Evolutionary conservation across 2,329 filamentous ascomycete species (phyloP).

Genomic region (Biscogniauxia mediterranea): DNA sequence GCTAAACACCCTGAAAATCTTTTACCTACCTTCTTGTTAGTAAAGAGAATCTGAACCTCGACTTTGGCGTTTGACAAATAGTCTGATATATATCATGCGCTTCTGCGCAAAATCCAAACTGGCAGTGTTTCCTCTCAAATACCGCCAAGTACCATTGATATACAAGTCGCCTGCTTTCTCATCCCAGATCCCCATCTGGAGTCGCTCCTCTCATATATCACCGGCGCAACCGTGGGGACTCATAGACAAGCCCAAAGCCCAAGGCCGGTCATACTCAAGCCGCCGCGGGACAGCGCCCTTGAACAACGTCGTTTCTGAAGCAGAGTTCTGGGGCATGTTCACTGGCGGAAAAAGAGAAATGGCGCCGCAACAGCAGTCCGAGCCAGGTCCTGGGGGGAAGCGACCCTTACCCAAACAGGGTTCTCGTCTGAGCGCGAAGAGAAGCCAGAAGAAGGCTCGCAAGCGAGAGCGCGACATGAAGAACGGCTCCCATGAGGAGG

Average conservation of each 20-base stretch:
- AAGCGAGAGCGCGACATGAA: constrained; percentile 60
- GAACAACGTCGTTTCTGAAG: too few relatives aligned
- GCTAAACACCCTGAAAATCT: background rate
- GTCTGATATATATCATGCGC: background rate
- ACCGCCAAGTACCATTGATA: background rate
- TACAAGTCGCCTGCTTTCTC: background rate
- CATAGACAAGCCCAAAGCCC: background rate
- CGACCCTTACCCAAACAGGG: constrained; percentile 10
- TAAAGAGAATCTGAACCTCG: background rate
- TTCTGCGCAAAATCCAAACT: background rate
- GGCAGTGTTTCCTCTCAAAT: background rate
- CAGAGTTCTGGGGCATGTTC: too few relatives aligned
- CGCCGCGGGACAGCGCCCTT: background rate
- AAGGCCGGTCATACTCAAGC: background rate
- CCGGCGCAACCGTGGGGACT: too few relatives aligned
- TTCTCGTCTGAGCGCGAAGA: constrained; percentile 8
- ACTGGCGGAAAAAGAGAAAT: background rate
- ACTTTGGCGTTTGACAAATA: background rate
- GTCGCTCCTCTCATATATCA: background rate
- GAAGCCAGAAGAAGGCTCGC: constrained; percentile 45
- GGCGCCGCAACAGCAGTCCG: background rate
- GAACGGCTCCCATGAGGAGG: constrained; percentile 64
- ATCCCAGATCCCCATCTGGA: background rate
- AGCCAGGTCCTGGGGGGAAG: constrained; percentile 12
- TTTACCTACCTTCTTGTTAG: background rate